Conservation (phyloP, 2,329 filamentous ascomycete genomes). For the Talaromyces sp. region DNA sequence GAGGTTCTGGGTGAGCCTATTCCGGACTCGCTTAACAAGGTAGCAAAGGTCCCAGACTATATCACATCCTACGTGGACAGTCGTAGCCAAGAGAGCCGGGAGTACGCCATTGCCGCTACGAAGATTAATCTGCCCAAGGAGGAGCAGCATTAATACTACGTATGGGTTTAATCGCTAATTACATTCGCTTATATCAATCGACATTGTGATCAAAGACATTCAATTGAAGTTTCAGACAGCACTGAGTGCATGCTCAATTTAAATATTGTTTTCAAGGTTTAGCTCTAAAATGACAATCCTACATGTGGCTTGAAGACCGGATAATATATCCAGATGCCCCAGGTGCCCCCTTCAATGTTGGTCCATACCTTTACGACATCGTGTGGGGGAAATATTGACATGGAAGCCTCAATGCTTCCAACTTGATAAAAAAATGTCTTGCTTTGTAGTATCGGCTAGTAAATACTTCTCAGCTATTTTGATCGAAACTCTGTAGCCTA, state of each 20-base stretch:
- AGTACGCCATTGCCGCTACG: constrained; percentile 37
- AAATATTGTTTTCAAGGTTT: too few relatives aligned
- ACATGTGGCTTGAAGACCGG: too few relatives aligned
- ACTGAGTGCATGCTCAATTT: too few relatives aligned
- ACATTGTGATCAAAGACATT: not conserved
- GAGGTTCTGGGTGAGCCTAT: constrained; percentile 61
- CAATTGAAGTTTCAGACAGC: too few relatives aligned
- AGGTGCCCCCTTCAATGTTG: too few relatives aligned
- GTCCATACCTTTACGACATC: too few relatives aligned
- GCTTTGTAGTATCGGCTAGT: too few relatives aligned
- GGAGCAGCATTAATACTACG: constrained; percentile 6
- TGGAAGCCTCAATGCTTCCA: too few relatives aligned
- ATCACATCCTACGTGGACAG: constrained; percentile 51
- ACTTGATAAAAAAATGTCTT: too few relatives aligned
- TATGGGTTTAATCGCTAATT: not conserved
- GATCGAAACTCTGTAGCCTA: not conserved
- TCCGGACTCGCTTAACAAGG: constrained; percentile 55
- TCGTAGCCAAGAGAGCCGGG: constrained; percentile 41
- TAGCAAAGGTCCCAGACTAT: constrained; percentile 58
- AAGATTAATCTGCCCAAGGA: constrained; percentile 20
- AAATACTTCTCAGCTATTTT: not conserved
- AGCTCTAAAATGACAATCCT: too few relatives aligned
- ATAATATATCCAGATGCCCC: too few relatives aligned
- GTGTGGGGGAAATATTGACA: too few relatives aligned
- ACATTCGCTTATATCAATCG: not conserved